Evolutionary conservation across 257 asterid species (phyloP), one percentile per base, ranked within the genome.

Genomic region (Nicotiana knightiana): DNA sequence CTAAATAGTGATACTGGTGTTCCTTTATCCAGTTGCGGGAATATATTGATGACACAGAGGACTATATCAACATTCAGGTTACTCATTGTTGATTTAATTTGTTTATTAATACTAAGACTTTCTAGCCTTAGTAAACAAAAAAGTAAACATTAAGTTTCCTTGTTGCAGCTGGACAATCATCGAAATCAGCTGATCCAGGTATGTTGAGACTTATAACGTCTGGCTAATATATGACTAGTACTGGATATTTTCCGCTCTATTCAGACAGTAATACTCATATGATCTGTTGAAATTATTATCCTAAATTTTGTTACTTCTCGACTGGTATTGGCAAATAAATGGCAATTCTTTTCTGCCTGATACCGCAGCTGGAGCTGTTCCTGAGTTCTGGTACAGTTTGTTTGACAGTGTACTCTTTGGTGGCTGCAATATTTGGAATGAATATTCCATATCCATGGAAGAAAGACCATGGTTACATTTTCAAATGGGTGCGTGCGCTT

Each of bases 181-280:
- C 89, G 99, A 78, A 96, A 94, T 85, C 99, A 92, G 87, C 90
- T 96, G 79, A 96, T 96, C 86, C 99, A 95, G 99, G 99, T 95
- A 59, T 18, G 67, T 5, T 39, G 77, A 39, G n/a, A 39, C 5
- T 0, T 43, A 9, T 70, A n/a, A 9, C 17, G 3, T 70, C 59
- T 5, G 5, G 35, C 21, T 70, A 70, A 39, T 7, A 66, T 35
- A 24, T 32, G 75, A 17, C 15, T 16, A 16, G 18, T 30, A 15
- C 46, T 15, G n/a, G 21, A 30, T 65, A 46, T 43, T 5, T 65
- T 65, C 46, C 24, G 0, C 71, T 65, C n/a, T 13, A 15, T 30
- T 30, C 4, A 13, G 18, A 65, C 4, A 6, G 6, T 16, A 6
- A 48, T 32, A 66, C 26, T 66, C 5, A 16, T 32, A 64, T 13